These are phyloP conservation scores for Coccinonectria pachysandricola DNA, from an alignment of 2,329 filamentous ascomycete genomes.

Conservation along the genomic window DNA sequence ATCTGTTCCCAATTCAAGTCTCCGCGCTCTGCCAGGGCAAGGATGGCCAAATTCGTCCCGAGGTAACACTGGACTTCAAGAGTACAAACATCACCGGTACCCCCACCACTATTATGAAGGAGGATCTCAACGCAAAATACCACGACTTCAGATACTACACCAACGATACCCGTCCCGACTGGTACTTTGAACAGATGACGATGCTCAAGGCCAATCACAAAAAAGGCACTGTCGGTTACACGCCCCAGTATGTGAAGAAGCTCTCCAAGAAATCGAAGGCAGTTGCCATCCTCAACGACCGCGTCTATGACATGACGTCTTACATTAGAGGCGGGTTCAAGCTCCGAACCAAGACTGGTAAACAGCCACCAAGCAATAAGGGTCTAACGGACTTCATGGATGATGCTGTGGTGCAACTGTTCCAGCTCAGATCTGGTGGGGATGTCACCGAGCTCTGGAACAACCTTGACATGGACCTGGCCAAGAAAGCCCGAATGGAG, in stretches of 20 bases:
- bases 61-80: slow-evolving; percentile 78
- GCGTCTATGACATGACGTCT: slow-evolving; percentile 81
- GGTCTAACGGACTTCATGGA: slow-evolving; percentile 74
- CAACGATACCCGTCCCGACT: slow-evolving; percentile 75
- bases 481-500: slow-evolving; percentile 57
- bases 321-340: slow-evolving; percentile 69
- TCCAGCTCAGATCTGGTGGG: slow-evolving; percentile 61
- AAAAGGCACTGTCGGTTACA: slow-evolving; percentile 82
- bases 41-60: slow-evolving; percentile 51
- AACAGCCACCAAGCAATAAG: slow-evolving; percentile 33
- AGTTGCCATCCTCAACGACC: slow-evolving; percentile 68
- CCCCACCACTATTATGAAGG: slow-evolving; percentile 50
- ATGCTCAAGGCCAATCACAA: slow-evolving; percentile 68
- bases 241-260: slow-evolving; percentile 62
- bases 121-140: slow-evolving; percentile 67
- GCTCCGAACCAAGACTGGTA: slow-evolving; percentile 45
- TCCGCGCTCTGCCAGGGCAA: slow-evolving; percentile 79
- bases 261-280: slow-evolving; percentile 52
- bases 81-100: slow-evolving; percentile 64
- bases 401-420: slow-evolving; percentile 60
- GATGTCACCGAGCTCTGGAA: slow-evolving; percentile 83
- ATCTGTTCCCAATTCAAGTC: slow-evolving; percentile 88
- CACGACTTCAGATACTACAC: slow-evolving; percentile 87
- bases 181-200: slow-evolving; percentile 84
- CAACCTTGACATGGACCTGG: slow-evolving; percentile 47